phyloP scores from a whole-genome alignment of 148 eudicot genomes.

The Rhododendron williamsianum region DNA sequence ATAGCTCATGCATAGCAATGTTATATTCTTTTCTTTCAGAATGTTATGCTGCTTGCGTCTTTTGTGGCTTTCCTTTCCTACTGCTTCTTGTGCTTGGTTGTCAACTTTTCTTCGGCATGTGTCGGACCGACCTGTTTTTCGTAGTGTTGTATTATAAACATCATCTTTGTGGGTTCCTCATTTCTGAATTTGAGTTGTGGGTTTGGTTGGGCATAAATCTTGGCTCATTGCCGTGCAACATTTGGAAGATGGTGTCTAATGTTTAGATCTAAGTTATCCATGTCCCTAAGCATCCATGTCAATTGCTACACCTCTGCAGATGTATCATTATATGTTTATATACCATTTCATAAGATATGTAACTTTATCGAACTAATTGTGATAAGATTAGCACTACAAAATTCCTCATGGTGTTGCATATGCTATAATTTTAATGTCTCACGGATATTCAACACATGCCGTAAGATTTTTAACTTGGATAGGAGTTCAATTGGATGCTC shows the following conservation, averaged over 20 bases:
- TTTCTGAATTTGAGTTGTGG: not conserved
- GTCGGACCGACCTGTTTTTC: not conserved
- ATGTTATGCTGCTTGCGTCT: not conserved
- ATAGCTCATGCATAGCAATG: not conserved
- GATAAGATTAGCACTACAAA: not conserved
- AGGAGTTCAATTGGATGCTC: too few species aligned
- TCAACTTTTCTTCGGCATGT: not conserved
- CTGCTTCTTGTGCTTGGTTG: not conserved
- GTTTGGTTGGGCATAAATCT: not conserved
- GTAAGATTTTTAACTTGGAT: not conserved
- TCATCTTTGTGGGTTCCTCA: not conserved
- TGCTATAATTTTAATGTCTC: not conserved
- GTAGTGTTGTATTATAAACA: not conserved
- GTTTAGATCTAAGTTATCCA: not conserved
- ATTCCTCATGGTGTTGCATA: not conserved
- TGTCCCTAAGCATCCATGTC: not conserved
- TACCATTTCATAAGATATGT: not conserved
- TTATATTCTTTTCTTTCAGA: not conserved
- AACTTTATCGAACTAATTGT: too few species aligned
- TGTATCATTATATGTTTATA: not conserved
- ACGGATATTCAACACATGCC: not conserved
- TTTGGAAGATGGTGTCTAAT: not conserved
- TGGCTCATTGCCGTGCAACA: not conserved
- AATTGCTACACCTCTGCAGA: not conserved
- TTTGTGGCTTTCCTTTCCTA: not conserved